Evolutionary conservation across 768 basidiomycete genomes (phyloP), one percentile per base, ranked within the genome.

Genomic region (Mrakia frigida): DNA sequence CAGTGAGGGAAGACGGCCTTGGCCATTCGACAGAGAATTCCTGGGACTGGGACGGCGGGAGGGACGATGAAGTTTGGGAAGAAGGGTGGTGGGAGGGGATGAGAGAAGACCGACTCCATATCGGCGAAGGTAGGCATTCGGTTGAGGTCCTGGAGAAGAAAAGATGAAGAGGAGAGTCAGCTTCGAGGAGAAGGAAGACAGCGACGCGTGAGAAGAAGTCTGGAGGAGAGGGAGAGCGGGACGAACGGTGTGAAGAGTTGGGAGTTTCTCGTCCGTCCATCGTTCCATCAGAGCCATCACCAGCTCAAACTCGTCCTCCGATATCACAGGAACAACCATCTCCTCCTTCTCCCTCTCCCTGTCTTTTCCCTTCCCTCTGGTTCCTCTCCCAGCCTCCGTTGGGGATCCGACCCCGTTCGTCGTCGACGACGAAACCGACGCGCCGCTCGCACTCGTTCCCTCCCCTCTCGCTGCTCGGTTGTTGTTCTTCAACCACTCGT

Each of bases 231-330:
- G 3, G n/a, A 56, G 50, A 14, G 50, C n/a, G 56, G 21, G 16
- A 88, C 92, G 71, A 82, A 94, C 95, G 81, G 92, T 89, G 82
- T 97, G 94, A 7, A 98, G 86, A 83, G 90, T 93, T 78, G 94
- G 93, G 0, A 91, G 90, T 82, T 90, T 91, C 81, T 94, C 92
- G 79, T 95, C 92, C 0, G 94, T 93, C 61, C 90, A 87, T 81
- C 91, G 91, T 86, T 99, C 97, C 80, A 96, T 90, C 68, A 98
- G 82, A 31, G 93, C 93, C 94, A 98, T 96, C 75, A 96, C 89
- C 78, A 94, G 87, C 83, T 99, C 97, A 78, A 98, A 96, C 80
- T 94, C 91, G 80, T 97, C 93, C 81, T 97, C 95, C 4, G 89
- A 86, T 76, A 98, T 90, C 65, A 61, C 73, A 21, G 77, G 73